Evolutionary conservation across 305 asterid genomes (phyloP).

Genomic region (Lippia alba): DNA sequence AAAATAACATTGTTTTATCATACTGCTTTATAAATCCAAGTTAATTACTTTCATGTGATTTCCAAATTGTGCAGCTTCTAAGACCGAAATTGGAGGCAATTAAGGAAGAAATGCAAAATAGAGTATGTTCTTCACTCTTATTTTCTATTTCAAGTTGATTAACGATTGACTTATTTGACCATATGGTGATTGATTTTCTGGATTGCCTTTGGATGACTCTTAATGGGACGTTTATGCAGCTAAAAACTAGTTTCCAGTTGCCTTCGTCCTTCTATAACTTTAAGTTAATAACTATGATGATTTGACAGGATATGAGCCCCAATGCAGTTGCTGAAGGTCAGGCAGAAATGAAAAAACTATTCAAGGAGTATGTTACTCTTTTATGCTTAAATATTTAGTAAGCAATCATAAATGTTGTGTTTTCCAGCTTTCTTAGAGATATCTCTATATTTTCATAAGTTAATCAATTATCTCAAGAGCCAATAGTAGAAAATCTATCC

Average conservation of each 20-base stretch:
- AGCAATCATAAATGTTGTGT: conserved; percentile 17
- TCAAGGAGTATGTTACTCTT: conserved; percentile 68
- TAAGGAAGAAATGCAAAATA: conserved; percentile 68
- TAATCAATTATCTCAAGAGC: conserved; percentile 18
- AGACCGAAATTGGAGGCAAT: conserved; percentile 71
- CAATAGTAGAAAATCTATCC: background rate
- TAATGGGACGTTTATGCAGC: background rate
- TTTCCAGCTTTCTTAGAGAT: conserved; percentile 23
- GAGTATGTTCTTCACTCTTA: conserved; percentile 51
- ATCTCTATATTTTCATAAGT: background rate
- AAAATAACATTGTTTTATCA: background rate
- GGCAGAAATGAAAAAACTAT: conserved; percentile 58
- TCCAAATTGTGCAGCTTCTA: conserved; percentile 67
- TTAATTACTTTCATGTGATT: conserved; percentile 27
- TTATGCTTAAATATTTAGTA: conserved; percentile 29
- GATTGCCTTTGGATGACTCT: background rate
- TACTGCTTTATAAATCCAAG: no score
- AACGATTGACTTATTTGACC: conserved; percentile 4
- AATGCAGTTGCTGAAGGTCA: conserved; percentile 85
- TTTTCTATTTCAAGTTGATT: conserved; percentile 33
- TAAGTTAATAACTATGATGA: conserved; percentile 24
- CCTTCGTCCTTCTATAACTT: conserved; percentile 27
- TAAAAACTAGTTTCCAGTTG: conserved; percentile 27
- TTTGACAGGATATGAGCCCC: conserved; percentile 77
- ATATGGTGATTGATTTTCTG: conserved; percentile 5